Conservation (phyloP, 75 land plant species). For the Larix kaempferi region DNA sequence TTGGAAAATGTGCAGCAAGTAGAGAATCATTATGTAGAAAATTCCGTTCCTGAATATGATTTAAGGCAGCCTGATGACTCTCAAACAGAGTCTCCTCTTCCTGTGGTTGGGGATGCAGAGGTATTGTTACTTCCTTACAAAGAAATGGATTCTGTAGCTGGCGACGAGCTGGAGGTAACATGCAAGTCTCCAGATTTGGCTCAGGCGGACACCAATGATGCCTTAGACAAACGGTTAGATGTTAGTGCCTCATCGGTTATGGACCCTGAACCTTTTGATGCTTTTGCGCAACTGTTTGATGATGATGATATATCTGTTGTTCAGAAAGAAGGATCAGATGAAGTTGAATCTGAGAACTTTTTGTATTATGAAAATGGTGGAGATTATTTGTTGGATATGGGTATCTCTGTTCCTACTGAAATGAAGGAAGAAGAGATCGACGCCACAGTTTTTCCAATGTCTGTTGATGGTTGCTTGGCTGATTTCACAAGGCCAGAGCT, state of each 20-base stretch:
- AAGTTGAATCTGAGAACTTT: neutral
- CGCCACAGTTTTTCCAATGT: too few species aligned
- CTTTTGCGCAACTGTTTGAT: constrained; percentile 39
- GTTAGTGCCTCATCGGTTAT: too few species aligned
- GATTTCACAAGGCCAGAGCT: too few species aligned
- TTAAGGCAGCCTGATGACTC: neutral
- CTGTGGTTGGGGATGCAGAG: constrained; percentile 17
- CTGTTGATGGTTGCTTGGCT: too few species aligned
- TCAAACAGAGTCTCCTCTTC: constrained; percentile 2
- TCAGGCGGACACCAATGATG: neutral
- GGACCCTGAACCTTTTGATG: constrained; percentile 38
- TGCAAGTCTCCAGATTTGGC: neutral
- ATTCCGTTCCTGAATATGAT: neutral
- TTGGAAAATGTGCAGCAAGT: neutral
- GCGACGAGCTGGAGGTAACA: neutral
- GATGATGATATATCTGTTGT: constrained; percentile 45
- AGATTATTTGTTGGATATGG: too few species aligned
- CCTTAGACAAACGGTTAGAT: neutral
- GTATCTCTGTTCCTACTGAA: too few species aligned
- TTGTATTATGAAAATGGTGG: neutral
- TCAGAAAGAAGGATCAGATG: too few species aligned
- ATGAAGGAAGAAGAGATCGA: too few species aligned
- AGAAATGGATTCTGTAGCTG: constrained; percentile 12
- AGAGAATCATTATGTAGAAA: neutral
- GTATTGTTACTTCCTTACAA: constrained; percentile 45